Evolutionary conservation across 2,329 filamentous ascomycete genomes (phyloP).

Genomic region (Stachybotrys elegans): DNA sequence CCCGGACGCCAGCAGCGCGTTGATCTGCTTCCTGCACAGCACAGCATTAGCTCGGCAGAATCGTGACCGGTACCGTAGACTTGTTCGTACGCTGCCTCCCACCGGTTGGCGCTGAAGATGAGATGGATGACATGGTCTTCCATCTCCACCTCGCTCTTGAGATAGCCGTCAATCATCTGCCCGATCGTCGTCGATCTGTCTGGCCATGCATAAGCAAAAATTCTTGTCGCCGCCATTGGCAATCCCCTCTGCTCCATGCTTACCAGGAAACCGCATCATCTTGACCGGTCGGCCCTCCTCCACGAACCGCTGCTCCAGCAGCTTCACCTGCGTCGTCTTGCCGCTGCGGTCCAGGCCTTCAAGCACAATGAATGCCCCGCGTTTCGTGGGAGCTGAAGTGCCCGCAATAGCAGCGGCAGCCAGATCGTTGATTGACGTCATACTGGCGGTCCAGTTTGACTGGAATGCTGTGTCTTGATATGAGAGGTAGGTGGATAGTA

Average conservation of each 20-base stretch:
- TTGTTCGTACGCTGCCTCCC: constrained; percentile 65
- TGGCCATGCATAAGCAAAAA: constrained; percentile 24
- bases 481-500: too few species aligned
- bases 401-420: constrained; percentile 38
- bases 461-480: too few species aligned
- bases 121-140: constrained; percentile 89
- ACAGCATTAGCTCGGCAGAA: neutral
- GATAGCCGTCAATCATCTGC: constrained; percentile 78
- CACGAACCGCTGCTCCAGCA: constrained; percentile 53
- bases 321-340: constrained; percentile 83
- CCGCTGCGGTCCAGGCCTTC: constrained; percentile 88
- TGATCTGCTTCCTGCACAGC: constrained; percentile 41
- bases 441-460: too few species aligned
- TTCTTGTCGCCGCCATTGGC: neutral
- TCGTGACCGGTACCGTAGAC: too few species aligned
- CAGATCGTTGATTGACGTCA: constrained; percentile 47
- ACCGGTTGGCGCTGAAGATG: constrained; percentile 85
- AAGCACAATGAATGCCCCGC: constrained; percentile 72
- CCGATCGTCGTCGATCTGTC: constrained; percentile 82
- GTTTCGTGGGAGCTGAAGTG: constrained; percentile 4
- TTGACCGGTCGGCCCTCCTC: constrained; percentile 44
- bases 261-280: constrained; percentile 55
- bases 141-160: constrained; percentile 65
- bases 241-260: constrained; percentile 18
- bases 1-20: constrained; percentile 54